These are phyloP conservation scores for Sarocladiaceae sp. DNA, from an alignment of 2,329 filamentous ascomycete genomes.

Conservation along the genomic window DNA sequence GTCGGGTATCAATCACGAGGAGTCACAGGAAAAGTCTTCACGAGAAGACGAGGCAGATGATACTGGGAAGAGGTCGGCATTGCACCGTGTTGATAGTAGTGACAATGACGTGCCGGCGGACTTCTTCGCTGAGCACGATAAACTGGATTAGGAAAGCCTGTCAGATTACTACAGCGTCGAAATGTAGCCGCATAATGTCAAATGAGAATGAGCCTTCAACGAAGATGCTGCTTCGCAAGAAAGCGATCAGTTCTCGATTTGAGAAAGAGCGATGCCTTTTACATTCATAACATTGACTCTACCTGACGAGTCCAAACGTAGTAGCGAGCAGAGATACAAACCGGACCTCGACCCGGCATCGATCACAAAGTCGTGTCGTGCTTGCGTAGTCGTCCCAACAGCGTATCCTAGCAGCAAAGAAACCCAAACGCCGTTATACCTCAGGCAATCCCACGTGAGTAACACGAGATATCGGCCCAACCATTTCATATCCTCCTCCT, in stretches of 20 bases:
- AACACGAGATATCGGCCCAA: not conserved
- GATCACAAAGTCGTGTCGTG: too few relatives aligned
- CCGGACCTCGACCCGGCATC: too few relatives aligned
- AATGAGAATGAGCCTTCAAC: too few relatives aligned
- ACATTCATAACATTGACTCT: not conserved
- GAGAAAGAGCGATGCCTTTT: not conserved
- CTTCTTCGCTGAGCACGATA: conserved; percentile 43
- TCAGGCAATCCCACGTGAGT: too few relatives aligned
- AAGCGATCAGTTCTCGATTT: too few relatives aligned
- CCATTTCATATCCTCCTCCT: not conserved
- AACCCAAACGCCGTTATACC: conserved; percentile 5
- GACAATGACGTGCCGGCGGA: conserved; percentile 49
- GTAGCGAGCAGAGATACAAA: conserved; percentile 5
- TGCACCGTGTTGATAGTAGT: conserved; percentile 23
- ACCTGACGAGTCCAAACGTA: not conserved
- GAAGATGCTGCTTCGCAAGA: too few relatives aligned
- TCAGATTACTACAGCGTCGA: too few relatives aligned
- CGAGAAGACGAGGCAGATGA: not conserved
- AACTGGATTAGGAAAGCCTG: not conserved
- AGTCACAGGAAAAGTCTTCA: not conserved
- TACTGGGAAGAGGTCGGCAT: not conserved
- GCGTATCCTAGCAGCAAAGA: not conserved
- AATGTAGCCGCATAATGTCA: too few relatives aligned
- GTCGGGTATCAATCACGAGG: conserved; percentile 21
- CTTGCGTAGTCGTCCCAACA: not conserved